Conservation (phyloP, 1,284 basidiomycete genomes). For the Lentinula novae-zelandiae region DNA sequence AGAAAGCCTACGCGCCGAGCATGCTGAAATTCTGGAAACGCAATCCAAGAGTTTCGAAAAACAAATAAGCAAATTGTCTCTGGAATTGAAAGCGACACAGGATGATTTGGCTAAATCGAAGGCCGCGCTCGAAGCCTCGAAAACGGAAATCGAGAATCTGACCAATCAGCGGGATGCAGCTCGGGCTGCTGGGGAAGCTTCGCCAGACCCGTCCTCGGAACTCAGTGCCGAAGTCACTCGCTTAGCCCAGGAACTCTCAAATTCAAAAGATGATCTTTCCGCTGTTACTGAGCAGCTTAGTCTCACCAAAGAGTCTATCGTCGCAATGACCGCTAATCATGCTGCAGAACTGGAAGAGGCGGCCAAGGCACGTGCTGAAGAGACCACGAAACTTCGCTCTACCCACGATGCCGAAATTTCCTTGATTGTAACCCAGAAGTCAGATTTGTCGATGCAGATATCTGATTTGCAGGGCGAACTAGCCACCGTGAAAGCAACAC, state of each 20-base stretch:
- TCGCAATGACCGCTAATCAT: slow-evolving; percentile 67
- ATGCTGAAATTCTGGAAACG: slow-evolving; percentile 51
- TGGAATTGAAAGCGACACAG: slow-evolving; percentile 78
- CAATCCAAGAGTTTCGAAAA: slow-evolving; percentile 61
- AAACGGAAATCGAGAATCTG: slow-evolving; percentile 50
- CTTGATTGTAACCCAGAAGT: slow-evolving; percentile 51
- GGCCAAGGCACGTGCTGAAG: slow-evolving; percentile 64
- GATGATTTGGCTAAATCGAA: slow-evolving; percentile 79
- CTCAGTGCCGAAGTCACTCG: slow-evolving; percentile 54
- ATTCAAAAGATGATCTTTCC: slow-evolving; percentile 59
- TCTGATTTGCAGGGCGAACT: slow-evolving; percentile 75
- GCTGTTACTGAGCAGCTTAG: slow-evolving; percentile 56
- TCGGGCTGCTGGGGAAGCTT: slow-evolving; percentile 41
- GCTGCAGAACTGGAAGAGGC: slow-evolving; percentile 66
- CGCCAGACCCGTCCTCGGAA: slow-evolving; percentile 43
- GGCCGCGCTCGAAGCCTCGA: slow-evolving; percentile 44
- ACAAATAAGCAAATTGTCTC: slow-evolving; percentile 51
- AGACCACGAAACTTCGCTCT: slow-evolving; percentile 57
- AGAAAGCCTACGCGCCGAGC: slow-evolving; percentile 58
- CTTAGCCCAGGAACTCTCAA: slow-evolving; percentile 55
- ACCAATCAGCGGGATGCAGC: slow-evolving; percentile 63
- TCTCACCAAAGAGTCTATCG: slow-evolving; percentile 66
- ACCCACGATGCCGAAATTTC: slow-evolving; percentile 57
- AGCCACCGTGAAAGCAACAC: slow-evolving; percentile 54
- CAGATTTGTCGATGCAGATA: slow-evolving; percentile 54